Base-by-base conservation (phyloP, 805 yeast genomes). In the Zygoascus biomembranicola region DNA sequence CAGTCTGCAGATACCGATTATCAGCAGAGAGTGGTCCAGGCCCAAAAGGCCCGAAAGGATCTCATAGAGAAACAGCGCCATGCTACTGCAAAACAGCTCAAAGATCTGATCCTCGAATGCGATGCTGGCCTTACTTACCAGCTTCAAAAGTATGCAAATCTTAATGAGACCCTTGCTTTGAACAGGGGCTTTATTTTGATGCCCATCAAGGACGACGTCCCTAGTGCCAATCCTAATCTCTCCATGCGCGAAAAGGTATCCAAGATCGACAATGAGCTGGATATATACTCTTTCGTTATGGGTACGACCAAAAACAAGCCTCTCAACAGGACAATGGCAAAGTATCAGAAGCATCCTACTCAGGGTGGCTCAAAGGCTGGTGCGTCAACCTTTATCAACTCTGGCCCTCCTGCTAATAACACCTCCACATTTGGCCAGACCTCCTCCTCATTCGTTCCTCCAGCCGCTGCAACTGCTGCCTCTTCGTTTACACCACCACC, bases 121-220 rank as follows among this genome's bases (percentile, higher is more conserved):
- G 98, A 94, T 68, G 81, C 88, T 49, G 98, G 97, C 9, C 73
- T 92, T 76, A 81, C 88, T 57, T 80, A 90, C 50, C 97, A 92
- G 69, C 73, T 94, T 53, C 92, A 87, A 62, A 89, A 90, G 65
- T 92, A 85, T 67, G 84, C 97, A 2, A 87, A 92, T 32, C 85
- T 88, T 77, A 80, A 83, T 51, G 98, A 92, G 69, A 87, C 88
- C 19, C 76, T 87, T 53, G 77, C 87, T 16, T 78, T 94, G 71
- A 90, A 90, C 63, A 77, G 87, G 18, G 98, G 97, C 28, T 85
- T 90, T 43, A 81, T 86, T 55, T 76, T 94, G 5, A 73, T 85
- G 48, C 98, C 98, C 2, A 71, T 92, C 49, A 73, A 74, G 52
- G 39, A 35, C 39, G 26, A 42, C 10, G 20, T 19, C 44, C 26